These are phyloP conservation scores for Exophiala oligosperma DNA, from an alignment of 2,329 filamentous ascomycete genomes.

Conservation along the genomic window DNA sequence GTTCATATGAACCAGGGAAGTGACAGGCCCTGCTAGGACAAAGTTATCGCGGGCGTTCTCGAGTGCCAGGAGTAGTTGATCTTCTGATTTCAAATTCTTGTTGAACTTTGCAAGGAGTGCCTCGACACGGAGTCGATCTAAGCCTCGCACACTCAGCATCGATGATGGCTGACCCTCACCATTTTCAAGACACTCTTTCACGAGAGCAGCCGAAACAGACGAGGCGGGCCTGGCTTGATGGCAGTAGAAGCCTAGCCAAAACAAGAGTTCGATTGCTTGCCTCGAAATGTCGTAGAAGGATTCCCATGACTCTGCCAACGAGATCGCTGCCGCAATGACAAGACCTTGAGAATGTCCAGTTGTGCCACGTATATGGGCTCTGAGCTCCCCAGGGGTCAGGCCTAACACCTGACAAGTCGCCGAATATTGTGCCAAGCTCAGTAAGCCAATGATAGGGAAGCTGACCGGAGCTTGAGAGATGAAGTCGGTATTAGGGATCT, in stretches of 20 bases:
- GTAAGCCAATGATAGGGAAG: conserved; percentile 91
- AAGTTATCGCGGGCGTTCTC: conserved; percentile 97
- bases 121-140: conserved; percentile 83
- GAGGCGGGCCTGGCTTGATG: conserved; percentile 97
- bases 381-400: conserved; percentile 81
- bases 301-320: conserved; percentile 89
- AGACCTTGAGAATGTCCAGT: conserved; percentile 97
- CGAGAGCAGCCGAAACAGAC: conserved; percentile 82
- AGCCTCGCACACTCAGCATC: conserved; percentile 95
- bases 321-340: conserved; percentile 86
- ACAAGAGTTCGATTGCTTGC: conserved; percentile 85
- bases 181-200: conserved; percentile 90
- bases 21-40: conserved; percentile 92
- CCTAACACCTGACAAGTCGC: conserved; percentile 92
- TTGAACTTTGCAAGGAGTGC: conserved; percentile 97
- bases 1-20: conserved; percentile 94
- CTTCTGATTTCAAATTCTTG: conserved; percentile 86
- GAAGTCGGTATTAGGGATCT: conserved; percentile 92
- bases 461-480: conserved; percentile 93
- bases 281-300: conserved; percentile 78
- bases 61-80: conserved; percentile 91
- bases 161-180: conserved; percentile 92
- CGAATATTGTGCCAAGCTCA: conserved; percentile 92
- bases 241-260: conserved; percentile 97
- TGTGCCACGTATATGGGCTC: conserved; percentile 79